Base-by-base conservation (phyloP, 306 rosid genomes). In the Oemleria cerasiformis region DNA sequence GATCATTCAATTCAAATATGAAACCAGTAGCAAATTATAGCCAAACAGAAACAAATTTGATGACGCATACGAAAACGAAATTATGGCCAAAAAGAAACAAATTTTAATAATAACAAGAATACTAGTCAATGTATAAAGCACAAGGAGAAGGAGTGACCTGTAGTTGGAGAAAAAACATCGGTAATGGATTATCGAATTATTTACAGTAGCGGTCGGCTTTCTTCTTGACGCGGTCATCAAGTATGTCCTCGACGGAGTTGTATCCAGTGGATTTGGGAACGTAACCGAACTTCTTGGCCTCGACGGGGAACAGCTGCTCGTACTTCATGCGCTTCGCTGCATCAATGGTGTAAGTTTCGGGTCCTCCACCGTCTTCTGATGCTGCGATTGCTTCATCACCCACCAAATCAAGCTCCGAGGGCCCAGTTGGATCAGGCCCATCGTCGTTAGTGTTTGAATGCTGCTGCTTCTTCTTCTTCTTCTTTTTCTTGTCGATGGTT, bases 131-230 rank as follows among this genome's bases (percentile, higher is more conserved):
- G 16, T 39, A 63, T 16, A 51, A 51, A 16, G 56, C 21, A 25
- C 9, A 41, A 44, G 40, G 55, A 8, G 19, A 4, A 12, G 40
- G 51, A 30, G 36, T 30, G 36, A 65, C 70, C 63, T 58, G 63
- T 5, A 5, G 3, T 4, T 4, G 36, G 36, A 30, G 36, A 30
- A 30, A 4, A 30, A 30, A 25, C 30, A 25, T 25, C 30, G 30
- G 30, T 25, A 53, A 19, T 19, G 48, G 25, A 34, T 17, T 68
- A n/a, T 14, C 4, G 0, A 48, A 17, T 48, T 69, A 88, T 88
- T 94, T 94, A 79, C 98, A 94, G 78, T 94, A 94, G 65, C 98
- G 97, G 83, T 94, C 98, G 40, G 98, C 98, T 75, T 94, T 94
- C 95, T 94, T 94, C 87, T 94, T 94, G 44, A 89, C 96, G 15